Evolutionary conservation across 2,329 filamentous ascomycete species (phyloP), one percentile per base, ranked within the genome.

Genomic region (Aspergillus phoenicis): DNA sequence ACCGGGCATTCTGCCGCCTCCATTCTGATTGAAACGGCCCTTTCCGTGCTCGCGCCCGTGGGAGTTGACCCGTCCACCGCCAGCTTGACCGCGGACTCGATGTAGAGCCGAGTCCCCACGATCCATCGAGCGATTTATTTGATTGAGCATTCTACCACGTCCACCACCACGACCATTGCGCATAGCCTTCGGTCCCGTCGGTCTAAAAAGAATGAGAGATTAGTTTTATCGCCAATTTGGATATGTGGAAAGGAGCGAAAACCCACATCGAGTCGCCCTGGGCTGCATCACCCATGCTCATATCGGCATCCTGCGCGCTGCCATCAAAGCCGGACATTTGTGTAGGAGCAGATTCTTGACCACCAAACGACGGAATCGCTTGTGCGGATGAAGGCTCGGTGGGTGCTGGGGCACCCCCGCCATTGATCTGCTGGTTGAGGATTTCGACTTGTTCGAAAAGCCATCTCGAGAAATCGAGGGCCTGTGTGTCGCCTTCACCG

Each of bases 121-220:
- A 70, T 96, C 91, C 86, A 97, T 88, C 13, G 88, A 87, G 71
- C 91, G 91, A 73, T 89, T 88, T 73, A 96, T 85, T 68, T 97
- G 92, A 53, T 92, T 91, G 59, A 97, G 83, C 82, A 97, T 88
- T 63, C 91, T 87, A 75, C 92, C 93, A 61, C 91, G 87, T 58
- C 86, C 84, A 58, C 83, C 81, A 59, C 84, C 82, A 67, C 82
- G 85, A 56, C 86, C 86, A 74, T 90, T 91, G 71, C 95, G 90
- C 93, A 98, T 97, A 36, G 93, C 93, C 75, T 93, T 95, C 17
- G 95, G 95, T 59, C 94, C 95, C 55, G 93, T 98, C 8, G 95
- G 95, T 72, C 94, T 97, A 61, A 41, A 8, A 61, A 39, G 8
- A 57, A 53, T 36, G 38, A 8, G 51, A 36, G 20, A 60, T 85